These are phyloP conservation scores for Trichoderma sp. DNA, from an alignment of 2,329 filamentous ascomycete genomes.

Conservation along the genomic window DNA sequence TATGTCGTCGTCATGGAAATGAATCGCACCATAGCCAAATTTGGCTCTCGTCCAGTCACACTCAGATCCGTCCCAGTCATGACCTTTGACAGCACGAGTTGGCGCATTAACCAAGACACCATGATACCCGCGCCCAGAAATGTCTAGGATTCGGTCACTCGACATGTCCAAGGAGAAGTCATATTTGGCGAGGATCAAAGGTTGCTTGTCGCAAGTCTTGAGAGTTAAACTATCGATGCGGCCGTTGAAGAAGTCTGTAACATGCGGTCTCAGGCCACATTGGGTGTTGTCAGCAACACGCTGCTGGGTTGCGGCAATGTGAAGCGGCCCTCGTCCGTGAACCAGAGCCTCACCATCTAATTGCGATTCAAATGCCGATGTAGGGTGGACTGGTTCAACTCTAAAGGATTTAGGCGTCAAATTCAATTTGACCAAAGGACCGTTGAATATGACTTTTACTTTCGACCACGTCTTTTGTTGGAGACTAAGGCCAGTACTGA, in stretches of 20 bases:
- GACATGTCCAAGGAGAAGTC: not conserved
- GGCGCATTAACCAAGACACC: not conserved
- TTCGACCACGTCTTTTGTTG: not conserved
- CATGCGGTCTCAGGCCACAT: not conserved
- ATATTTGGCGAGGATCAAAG: not conserved
- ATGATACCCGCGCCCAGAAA: not conserved
- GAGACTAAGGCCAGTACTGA: not conserved
- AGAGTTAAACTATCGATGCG: not conserved
- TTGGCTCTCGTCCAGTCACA: not conserved
- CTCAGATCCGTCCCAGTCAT: not conserved
- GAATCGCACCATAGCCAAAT: not conserved
- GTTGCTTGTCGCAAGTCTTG: not conserved
- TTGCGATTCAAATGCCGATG: not conserved
- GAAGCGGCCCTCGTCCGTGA: not conserved
- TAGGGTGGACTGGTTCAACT: not conserved
- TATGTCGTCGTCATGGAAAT: not conserved
- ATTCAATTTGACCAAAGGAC: not conserved
- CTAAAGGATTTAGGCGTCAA: not conserved
- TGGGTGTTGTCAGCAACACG: not conserved
- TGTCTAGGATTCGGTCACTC: not conserved
- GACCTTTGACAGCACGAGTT: not conserved
- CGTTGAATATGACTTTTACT: not conserved
- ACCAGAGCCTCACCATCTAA: not conserved
- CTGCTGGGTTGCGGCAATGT: not conserved
- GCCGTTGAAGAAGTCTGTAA: not conserved